Conservation (phyloP, 176 grass and related monocot genomes). For the Urochloa ruziziensis region DNA sequence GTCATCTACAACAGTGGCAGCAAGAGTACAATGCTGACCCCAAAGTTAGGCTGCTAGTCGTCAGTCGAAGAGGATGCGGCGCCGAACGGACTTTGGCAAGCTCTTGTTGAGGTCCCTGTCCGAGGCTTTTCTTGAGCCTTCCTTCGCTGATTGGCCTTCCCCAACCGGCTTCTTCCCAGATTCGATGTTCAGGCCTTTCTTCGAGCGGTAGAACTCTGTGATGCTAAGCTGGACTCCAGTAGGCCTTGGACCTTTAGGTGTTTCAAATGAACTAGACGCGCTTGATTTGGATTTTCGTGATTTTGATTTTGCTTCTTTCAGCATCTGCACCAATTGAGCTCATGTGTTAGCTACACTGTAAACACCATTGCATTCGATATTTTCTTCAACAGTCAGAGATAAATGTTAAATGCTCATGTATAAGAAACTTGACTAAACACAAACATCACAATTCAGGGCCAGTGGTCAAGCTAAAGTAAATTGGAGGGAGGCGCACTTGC, state of each 20-base stretch:
- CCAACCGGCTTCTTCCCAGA: slow-evolving; percentile 31
- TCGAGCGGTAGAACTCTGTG: slow-evolving; percentile 73
- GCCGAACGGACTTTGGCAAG: slow-evolving; percentile 56
- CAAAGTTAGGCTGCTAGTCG: not conserved
- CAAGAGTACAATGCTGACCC: not conserved
- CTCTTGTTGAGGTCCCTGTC: slow-evolving; percentile 44
- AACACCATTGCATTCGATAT: not conserved
- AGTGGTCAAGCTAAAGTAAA: too few relatives aligned
- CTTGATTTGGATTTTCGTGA: slow-evolving; percentile 51
- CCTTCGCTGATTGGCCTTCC: slow-evolving; percentile 18
- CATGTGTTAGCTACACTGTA: not conserved
- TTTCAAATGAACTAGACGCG: not conserved
- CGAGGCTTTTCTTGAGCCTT: slow-evolving; percentile 39
- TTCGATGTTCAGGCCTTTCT: slow-evolving; percentile 36
- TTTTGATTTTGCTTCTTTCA: slow-evolving; percentile 65
- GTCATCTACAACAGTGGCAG: slow-evolving; percentile 37
- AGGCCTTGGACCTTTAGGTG: slow-evolving; percentile 39
- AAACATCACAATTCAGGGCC: not conserved
- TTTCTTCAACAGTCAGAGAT: not conserved
- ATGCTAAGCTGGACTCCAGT: slow-evolving; percentile 67
- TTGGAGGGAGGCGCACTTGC: too few relatives aligned
- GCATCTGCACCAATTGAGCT: slow-evolving; percentile 52
- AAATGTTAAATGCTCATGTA: not conserved
- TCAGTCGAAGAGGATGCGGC: slow-evolving; percentile 64
- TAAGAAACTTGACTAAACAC: not conserved